Base-by-base conservation (phyloP, 2,329 filamentous ascomycete species). In the Cercospora beticola region DNA sequence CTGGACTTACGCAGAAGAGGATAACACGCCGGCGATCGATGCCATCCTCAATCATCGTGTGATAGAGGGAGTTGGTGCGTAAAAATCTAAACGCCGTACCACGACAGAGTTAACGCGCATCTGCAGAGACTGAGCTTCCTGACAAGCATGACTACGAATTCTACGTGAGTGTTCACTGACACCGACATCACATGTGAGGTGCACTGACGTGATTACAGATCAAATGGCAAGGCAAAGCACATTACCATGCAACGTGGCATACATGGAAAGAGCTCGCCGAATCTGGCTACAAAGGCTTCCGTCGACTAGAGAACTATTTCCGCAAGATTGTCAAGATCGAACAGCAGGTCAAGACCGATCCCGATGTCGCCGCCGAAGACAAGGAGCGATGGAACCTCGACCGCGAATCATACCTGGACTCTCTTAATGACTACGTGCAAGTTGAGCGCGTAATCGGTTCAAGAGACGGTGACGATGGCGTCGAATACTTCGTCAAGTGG, bases 161-260 rank as follows among this genome's bases (percentile, higher is more conserved):
- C 75, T 84, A 88, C 73, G 83, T 86, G 77, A 73, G 82, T 77
- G 49, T 56, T 5, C 40, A 16, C 49, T 60, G 62, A 62, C 2
- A 63, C 54, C 62, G 58, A 56, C 8, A 64, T 21, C 46, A 18
- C 33, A 57, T 6, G 30, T 30, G 26, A 43, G 43, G 57, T 56
- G 54, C 64, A 71, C 74, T 77, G 60, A 78, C 71, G 59, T 46
- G 40, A 60, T 18, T 86, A 74, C 87, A 90, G 80, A 93, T 99
- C 81, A 99, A 99, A 83, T 99, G 96, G 95, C 92, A 97, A 80
- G 92, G 90, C 73, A 92, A 93, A 80, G 97, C 95, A 10, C 93
- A 99, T 78, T 90, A 97, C 74, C 95, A 99, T 82, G 92, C 96
- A 66, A 97, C 93, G 0, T 99, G 95, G 94, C 94, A 98, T 80